A percentile compares a stretch with the other conserved stretches of the same genome.
These are phyloP conservation scores for Zasmidium citrigriseum DNA, from an alignment of 2,329 filamentous ascomycete genomes.

Conservation along the genomic window DNA sequence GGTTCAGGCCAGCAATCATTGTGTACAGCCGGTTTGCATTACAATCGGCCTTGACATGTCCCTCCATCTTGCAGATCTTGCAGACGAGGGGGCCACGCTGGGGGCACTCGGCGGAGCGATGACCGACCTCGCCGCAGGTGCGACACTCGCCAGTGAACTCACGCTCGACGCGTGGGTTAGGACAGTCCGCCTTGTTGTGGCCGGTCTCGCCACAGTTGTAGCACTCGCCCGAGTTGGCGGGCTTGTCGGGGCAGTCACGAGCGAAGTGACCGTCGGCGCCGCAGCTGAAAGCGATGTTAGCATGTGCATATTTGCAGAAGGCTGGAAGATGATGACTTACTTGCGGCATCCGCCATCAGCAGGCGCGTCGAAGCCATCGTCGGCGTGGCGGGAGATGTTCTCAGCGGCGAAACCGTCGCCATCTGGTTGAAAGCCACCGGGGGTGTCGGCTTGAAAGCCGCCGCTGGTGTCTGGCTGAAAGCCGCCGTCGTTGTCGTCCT, in stretches of 20 bases:
- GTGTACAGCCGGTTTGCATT: slow-evolving; percentile 61
- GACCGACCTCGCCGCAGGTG: slow-evolving; percentile 56
- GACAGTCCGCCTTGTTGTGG: slow-evolving; percentile 65
- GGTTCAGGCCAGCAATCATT: slow-evolving; percentile 46
- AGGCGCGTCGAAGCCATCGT: slow-evolving; percentile 17
- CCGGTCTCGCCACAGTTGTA: slow-evolving; percentile 55
- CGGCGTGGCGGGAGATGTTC: slow-evolving; percentile 34
- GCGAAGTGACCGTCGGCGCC: slow-evolving; percentile 47
- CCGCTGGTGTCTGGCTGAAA: slow-evolving; percentile 2
- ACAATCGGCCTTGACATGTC: slow-evolving; percentile 58
- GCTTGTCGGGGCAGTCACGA: slow-evolving; percentile 51
- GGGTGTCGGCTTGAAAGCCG: slow-evolving; percentile 15
- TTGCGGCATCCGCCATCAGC: slow-evolving; percentile 41
- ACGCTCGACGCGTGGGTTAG: slow-evolving; percentile 56
- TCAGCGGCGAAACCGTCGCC: slow-evolving; percentile 22
- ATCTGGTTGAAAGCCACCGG: no score
- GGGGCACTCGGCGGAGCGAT: slow-evolving; percentile 65
- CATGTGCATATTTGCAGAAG: neutral
- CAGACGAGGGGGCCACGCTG: slow-evolving; percentile 58
- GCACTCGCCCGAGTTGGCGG: slow-evolving; percentile 48
- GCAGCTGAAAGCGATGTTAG: slow-evolving; percentile 42
- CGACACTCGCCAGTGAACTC: slow-evolving; percentile 61
- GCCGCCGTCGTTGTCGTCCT: slow-evolving; percentile 17
- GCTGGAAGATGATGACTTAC: slow-evolving; percentile 34
- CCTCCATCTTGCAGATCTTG: slow-evolving; percentile 62